A percentile compares a stretch with the other conserved stretches of the same genome.
Conservation (phyloP, 768 basidiomycete species). For the Psilocybe subaeruginosa region DNA sequence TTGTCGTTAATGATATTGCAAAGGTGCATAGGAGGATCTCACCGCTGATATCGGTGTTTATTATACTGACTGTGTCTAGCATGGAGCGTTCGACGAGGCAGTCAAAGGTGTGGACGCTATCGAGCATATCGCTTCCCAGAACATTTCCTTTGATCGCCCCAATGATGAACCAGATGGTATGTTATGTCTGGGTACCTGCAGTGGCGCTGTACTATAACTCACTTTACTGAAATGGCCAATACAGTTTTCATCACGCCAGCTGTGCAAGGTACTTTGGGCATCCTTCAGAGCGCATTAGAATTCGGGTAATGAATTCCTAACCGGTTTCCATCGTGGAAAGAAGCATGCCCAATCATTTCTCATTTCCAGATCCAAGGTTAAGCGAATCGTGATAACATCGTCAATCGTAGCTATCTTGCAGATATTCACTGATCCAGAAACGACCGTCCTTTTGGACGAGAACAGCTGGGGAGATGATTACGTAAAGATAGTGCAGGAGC, state of each 20-base stretch:
- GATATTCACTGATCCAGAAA: conserved; percentile 20
- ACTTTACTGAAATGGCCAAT: not conserved
- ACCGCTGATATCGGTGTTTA: no score
- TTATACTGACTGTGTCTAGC: conserved; percentile 30
- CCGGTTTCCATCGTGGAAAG: no score
- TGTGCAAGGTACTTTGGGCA: conserved; percentile 66
- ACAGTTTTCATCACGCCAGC: conserved; percentile 60
- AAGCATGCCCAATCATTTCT: no score
- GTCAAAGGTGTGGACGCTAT: conserved; percentile 78
- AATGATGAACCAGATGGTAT: conserved; percentile 45
- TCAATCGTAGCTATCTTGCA: conserved; percentile 53
- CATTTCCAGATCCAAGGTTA: conserved; percentile 41
- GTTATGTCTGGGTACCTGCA: not conserved
- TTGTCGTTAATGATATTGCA: conserved; percentile 73
- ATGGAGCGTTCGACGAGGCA: conserved; percentile 76
- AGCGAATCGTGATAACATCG: conserved; percentile 70
- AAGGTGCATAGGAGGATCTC: conserved; percentile 22
- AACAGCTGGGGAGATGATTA: conserved; percentile 63
- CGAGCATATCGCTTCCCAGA: conserved; percentile 64
- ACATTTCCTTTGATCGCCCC: conserved; percentile 42
- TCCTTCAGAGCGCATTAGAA: conserved; percentile 62
- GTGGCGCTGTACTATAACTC: no score
- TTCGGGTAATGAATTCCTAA: conserved; percentile 38
- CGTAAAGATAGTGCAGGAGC: conserved; percentile 43
- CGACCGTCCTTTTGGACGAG: conserved; percentile 39